A percentile compares a stretch with the other conserved stretches of the same genome.
These are phyloP conservation scores for Theobroma grandiflorum DNA, from an alignment of 441 rosid species.

Conservation along the genomic window DNA sequence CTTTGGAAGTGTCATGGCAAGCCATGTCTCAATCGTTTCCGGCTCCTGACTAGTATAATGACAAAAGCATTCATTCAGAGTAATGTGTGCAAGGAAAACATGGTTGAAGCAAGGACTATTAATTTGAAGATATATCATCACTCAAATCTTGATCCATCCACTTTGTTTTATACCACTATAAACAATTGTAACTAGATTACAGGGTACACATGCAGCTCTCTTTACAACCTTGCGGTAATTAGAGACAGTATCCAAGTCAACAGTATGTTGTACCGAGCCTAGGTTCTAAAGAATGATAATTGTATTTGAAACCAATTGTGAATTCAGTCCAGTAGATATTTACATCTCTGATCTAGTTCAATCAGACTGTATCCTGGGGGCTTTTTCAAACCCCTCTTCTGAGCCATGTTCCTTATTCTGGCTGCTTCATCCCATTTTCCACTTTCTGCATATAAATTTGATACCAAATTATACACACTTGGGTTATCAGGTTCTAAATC, in stretches of 20 bases:
- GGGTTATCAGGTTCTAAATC: constrained; percentile 34
- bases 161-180: too few relatives aligned
- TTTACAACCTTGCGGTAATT: background rate
- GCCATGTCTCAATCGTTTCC: too few relatives aligned
- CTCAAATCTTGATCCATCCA: too few relatives aligned
- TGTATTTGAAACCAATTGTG: background rate
- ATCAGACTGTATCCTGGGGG: constrained; percentile 37
- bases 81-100: too few relatives aligned
- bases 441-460: constrained; percentile 41
- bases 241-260: background rate
- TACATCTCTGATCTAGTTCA: constrained; percentile 28
- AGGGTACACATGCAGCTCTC: too few relatives aligned
- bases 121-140: too few relatives aligned
- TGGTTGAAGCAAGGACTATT: too few relatives aligned
- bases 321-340: background rate
- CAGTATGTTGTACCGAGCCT: background rate
- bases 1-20: too few relatives aligned
- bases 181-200: too few relatives aligned
- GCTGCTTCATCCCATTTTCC: constrained; percentile 46
- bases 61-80: too few relatives aligned
- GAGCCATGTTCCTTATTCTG: constrained; percentile 32
- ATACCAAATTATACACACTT: constrained; percentile 30
- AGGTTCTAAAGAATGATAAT: background rate
- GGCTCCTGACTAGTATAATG: too few relatives aligned
- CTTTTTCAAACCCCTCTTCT: constrained; percentile 32